Base-by-base conservation (phyloP, 371 early-diverging fungal genomes). In the Scutellospora calospora region DNA sequence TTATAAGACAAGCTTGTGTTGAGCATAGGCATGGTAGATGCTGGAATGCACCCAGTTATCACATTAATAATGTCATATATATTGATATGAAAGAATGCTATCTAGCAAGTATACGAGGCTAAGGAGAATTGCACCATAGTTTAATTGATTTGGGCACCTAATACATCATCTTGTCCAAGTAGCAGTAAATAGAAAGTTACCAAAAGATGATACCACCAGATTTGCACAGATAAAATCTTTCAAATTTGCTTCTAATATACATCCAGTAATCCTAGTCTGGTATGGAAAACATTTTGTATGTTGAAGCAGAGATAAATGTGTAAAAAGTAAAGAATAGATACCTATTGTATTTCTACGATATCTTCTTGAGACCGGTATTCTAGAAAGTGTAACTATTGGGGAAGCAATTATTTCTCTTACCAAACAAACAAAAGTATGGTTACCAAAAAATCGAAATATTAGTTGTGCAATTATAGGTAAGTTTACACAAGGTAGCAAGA, bases 401-500 rank as follows among this genome's bases (percentile, higher is more conserved):
- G 71, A 69, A 45, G 71, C 71, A 25, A 69, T 69, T 6, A 69
- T 69, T 1, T 69, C 35, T 38, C 71, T 69, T 69, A 69, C 71
- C 0, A 0, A 41, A 3, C 71, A 69, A 20, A 69, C 71, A 0
- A 69, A 69, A 45, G 71, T 69, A 5, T 69, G 71, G 71, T 3
- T 69, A 33, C 71, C 71, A 3, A 38, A 45, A 69, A 41, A 68
- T 72, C 51, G 52, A 25, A n/a, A 72, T 25, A 51, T 72, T 1
- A 54, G 73, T 72, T 72, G 74, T 29, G 74, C 57, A 54, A 52
- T 73, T 55, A 73, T 52, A 51, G 74, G 54, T 29, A 69, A 69
- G 20, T 69, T 69, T 33, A 63, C 63, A 63, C 63, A 63, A 3
- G 71, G 5, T 31, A 27, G 25, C 2, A 73, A 51, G 31, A 31